These are phyloP conservation scores for Verticillium nonalfalfae DNA, from an alignment of 2,329 filamentous ascomycete genomes.

Conservation along the genomic window DNA sequence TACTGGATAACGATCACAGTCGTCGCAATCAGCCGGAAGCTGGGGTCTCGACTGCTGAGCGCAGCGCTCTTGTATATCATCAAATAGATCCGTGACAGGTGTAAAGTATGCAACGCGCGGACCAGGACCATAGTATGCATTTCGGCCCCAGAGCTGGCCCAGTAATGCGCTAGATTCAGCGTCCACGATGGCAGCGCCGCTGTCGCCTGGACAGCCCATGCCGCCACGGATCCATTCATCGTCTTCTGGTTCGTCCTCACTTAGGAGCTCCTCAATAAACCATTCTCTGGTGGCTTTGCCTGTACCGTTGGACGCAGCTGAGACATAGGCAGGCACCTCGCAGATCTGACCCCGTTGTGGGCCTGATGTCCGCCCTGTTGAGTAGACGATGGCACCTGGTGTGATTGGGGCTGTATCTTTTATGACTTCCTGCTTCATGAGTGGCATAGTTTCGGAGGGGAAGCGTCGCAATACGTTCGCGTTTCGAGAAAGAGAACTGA, in stretches of 20 bases:
- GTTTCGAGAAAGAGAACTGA: slow-evolving; percentile 23
- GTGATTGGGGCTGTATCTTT: slow-evolving; percentile 20
- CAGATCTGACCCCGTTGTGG: slow-evolving; percentile 33
- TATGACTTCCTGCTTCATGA: slow-evolving; percentile 23
- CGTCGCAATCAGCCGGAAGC: slow-evolving; percentile 32
- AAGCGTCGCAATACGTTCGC: slow-evolving; percentile 35
- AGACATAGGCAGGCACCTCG: slow-evolving; percentile 35
- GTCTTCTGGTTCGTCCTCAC: slow-evolving; percentile 29
- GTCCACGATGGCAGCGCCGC: slow-evolving; percentile 36
- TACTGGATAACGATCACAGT: slow-evolving; percentile 29
- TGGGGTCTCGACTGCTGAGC: slow-evolving; percentile 29
- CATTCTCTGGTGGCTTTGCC: slow-evolving; percentile 36
- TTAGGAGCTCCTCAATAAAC: slow-evolving; percentile 34
- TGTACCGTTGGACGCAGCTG: slow-evolving; percentile 30
- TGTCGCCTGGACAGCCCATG: slow-evolving; percentile 37
- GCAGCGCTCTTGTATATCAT: slow-evolving; percentile 38
- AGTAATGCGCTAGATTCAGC: slow-evolving; percentile 28
- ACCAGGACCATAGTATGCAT: slow-evolving; percentile 33
- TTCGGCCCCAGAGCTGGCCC: slow-evolving; percentile 37
- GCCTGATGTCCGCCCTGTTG: slow-evolving; percentile 36
- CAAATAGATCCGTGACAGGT: slow-evolving; percentile 34
- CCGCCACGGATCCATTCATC: slow-evolving; percentile 34
- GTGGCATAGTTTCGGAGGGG: slow-evolving; percentile 25
- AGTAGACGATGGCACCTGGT: slow-evolving; percentile 28
- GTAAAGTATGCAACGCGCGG: slow-evolving; percentile 36